phyloP scores from a whole-genome alignment of 768 basidiomycete genomes.

The Hydnum rufescens region DNA sequence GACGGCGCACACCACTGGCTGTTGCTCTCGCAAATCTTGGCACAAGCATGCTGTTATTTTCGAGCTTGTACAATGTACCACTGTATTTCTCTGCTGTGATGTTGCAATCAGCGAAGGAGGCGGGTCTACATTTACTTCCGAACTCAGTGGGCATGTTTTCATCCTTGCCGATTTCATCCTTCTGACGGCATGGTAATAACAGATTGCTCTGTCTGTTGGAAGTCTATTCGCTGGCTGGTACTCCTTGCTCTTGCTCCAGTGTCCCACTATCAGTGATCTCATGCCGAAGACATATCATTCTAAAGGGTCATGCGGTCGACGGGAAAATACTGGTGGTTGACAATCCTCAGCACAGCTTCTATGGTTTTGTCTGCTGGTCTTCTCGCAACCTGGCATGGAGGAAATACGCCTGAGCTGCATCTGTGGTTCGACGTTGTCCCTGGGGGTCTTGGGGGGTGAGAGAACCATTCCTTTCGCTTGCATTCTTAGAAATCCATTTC shows the following conservation, averaged over 20 bases:
- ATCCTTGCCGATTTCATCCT: too few relatives aligned
- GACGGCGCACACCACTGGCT: slow-evolving; percentile 59
- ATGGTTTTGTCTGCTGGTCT: slow-evolving; percentile 32
- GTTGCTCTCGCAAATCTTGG: slow-evolving; percentile 66
- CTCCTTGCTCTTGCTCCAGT: background rate
- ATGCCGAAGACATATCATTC: slow-evolving; percentile 9
- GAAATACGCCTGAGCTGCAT: slow-evolving; percentile 33
- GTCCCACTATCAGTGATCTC: slow-evolving; percentile 1
- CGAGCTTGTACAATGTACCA: slow-evolving; percentile 30
- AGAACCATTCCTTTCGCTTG: background rate
- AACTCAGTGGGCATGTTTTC: slow-evolving; percentile 49
- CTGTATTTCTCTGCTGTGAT: slow-evolving; percentile 6
- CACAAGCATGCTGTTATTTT: slow-evolving; percentile 58
- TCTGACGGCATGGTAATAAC: too few relatives aligned
- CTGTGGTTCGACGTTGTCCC: slow-evolving; percentile 65
- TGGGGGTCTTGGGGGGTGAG: slow-evolving; percentile 47
- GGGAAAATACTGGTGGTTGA: slow-evolving; percentile 66
- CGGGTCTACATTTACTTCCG: slow-evolving; percentile 72
- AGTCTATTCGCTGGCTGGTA: slow-evolving; percentile 79
- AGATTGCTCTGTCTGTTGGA: slow-evolving; percentile 67
- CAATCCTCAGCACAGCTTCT: slow-evolving; percentile 34
- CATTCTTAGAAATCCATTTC: background rate
- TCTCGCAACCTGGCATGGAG: slow-evolving; percentile 45
- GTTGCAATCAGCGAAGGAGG: background rate
- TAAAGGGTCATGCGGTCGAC: slow-evolving; percentile 67